phyloP scores from a whole-genome alignment of 495 filamentous ascomycete genomes.

The Lasiosphaeris hirsuta region DNA sequence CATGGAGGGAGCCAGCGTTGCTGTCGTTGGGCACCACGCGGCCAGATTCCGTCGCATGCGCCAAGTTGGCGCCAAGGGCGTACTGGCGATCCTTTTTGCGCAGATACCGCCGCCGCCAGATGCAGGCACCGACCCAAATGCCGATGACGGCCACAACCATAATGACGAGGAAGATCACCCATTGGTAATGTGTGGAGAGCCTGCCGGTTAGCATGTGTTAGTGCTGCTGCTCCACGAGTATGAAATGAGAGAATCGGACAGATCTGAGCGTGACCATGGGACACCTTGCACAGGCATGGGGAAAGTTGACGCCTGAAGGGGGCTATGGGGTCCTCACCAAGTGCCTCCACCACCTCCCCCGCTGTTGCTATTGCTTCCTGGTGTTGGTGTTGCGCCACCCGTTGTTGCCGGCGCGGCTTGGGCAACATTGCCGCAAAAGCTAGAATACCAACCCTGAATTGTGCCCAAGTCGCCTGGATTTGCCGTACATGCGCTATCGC shows the following conservation, averaged over 20 bases:
- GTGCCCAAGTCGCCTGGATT: conserved; percentile 32
- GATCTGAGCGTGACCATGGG: not conserved
- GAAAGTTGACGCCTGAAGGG: not conserved
- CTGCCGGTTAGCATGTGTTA: conserved; percentile 24
- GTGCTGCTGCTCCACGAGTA: not conserved
- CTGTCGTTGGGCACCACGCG: conserved; percentile 29
- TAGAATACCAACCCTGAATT: conserved; percentile 51
- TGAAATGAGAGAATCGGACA: not conserved
- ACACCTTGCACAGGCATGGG: not conserved
- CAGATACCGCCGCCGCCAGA: conserved; percentile 51
- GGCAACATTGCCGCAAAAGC: conserved; percentile 35
- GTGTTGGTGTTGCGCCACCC: conserved; percentile 19
- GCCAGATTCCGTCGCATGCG: conserved; percentile 28
- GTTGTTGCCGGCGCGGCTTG: conserved; percentile 22
- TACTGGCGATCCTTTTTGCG: conserved; percentile 49
- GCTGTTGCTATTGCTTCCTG: conserved; percentile 16
- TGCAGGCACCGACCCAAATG: conserved; percentile 52
- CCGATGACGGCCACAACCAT: conserved; percentile 49
- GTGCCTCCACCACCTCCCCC: conserved; percentile 18
- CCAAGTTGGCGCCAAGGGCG: conserved; percentile 41
- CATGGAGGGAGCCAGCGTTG: conserved; percentile 26
- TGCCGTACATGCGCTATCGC: conserved; percentile 33
- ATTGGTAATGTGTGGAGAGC: conserved; percentile 50
- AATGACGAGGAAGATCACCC: conserved; percentile 55
- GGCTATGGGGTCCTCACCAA: conserved; percentile 21